Conservation (phyloP, 1,139 yeast genomes). For the Diutina mesorugosa region DNA sequence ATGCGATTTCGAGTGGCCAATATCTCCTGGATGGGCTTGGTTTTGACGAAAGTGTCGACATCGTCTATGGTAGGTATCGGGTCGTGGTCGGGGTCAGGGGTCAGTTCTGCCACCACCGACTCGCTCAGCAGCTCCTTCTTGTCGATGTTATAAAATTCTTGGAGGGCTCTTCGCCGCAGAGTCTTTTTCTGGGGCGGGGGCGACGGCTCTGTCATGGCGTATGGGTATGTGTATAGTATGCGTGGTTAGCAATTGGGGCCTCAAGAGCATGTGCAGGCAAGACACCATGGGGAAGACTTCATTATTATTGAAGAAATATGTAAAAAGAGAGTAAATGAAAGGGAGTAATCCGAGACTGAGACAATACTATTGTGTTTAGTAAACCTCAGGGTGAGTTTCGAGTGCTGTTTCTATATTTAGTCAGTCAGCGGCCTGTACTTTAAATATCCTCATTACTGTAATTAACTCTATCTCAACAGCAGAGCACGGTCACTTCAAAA, state of each 20-base stretch:
- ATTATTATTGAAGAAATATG: too few species aligned
- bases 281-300: too few species aligned
- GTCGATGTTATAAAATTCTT: slow-evolving; percentile 1
- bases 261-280: too few species aligned
- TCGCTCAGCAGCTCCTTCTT: not conserved
- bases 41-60: slow-evolving; percentile 9
- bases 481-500: too few species aligned
- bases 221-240: not conserved
- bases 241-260: not conserved
- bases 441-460: too few species aligned
- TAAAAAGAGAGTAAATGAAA: too few species aligned
- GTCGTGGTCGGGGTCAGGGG: not conserved
- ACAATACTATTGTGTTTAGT: too few species aligned
- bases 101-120: not conserved
- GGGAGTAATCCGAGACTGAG: too few species aligned
- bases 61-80: slow-evolving; percentile 6
- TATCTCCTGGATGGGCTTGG: slow-evolving; percentile 18
- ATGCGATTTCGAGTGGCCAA: slow-evolving; percentile 22
- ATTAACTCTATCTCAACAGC: too few species aligned
- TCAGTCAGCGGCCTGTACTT: too few species aligned
- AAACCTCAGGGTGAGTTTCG: too few species aligned
- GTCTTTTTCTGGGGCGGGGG: not conserved
- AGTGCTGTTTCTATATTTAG: too few species aligned
- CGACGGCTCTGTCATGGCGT: not conserved
- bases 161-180: not conserved